These are phyloP conservation scores for Phyllostachys edulis DNA, from an alignment of 176 grass and related monocot genomes.

Conservation along the genomic window DNA sequence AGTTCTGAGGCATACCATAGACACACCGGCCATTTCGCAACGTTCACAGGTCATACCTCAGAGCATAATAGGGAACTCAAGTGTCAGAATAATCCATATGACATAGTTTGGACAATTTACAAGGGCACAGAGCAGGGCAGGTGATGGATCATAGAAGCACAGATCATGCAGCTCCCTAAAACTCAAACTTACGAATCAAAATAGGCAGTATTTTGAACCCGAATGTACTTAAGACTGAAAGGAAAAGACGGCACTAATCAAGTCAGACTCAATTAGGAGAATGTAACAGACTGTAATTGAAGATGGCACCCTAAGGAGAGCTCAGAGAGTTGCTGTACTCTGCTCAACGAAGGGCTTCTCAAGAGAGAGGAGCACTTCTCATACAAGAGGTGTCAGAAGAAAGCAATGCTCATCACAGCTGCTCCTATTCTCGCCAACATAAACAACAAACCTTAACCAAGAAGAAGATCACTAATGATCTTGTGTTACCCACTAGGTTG, in stretches of 20 bases:
- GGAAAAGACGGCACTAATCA: background rate
- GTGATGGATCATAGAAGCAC: background rate
- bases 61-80: background rate
- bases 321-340: slow-evolving; percentile 53
- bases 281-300: no score
- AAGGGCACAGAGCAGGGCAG: background rate
- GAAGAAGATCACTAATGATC: background rate
- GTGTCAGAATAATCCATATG: background rate
- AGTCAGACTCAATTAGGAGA: background rate
- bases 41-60: background rate
- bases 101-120: background rate
- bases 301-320: background rate
- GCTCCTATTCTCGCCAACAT: background rate
- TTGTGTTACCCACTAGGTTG: background rate
- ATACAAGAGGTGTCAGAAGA: slow-evolving; percentile 79
- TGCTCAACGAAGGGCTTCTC: slow-evolving; percentile 54
- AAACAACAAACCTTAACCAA: background rate
- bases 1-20: background rate
- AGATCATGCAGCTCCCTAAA: background rate
- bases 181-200: background rate
- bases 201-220: background rate
- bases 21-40: background rate
- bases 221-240: background rate
- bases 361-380: slow-evolving; percentile 36
- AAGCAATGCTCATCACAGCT: slow-evolving; percentile 57